Conservation (phyloP, 345 rosid species). For the Sisymbrium altissimum region DNA sequence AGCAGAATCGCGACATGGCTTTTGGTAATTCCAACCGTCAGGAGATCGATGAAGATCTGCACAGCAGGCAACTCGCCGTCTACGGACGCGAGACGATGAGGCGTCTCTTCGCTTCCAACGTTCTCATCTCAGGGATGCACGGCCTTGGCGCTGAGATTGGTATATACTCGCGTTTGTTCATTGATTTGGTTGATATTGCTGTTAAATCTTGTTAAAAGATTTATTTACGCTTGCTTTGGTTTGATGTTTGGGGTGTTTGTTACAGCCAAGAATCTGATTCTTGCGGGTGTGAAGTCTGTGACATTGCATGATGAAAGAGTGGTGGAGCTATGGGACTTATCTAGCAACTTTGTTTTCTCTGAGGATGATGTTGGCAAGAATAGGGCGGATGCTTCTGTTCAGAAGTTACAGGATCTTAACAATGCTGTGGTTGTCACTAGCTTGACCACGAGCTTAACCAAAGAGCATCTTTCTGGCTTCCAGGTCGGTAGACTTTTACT, state of each 20-base stretch:
- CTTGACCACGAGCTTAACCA: slow-evolving; percentile 60
- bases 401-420: slow-evolving; percentile 94
- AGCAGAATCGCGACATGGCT: slow-evolving; percentile 50
- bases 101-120: slow-evolving; percentile 83
- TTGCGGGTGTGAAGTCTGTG: slow-evolving; percentile 98
- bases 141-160: slow-evolving; percentile 99
- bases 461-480: slow-evolving; percentile 75
- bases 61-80: slow-evolving; percentile 98
- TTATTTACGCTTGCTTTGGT: too few species aligned
- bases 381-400: slow-evolving; percentile 91
- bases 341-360: slow-evolving; percentile 76
- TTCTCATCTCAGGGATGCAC: slow-evolving; percentile 88
- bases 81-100: slow-evolving; percentile 99
- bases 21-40: slow-evolving; percentile 59
- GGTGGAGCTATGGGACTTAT: slow-evolving; percentile 91
- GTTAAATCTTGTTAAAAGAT: too few species aligned
- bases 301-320: slow-evolving; percentile 84
- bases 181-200: too few species aligned
- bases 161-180: too few species aligned
- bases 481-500: slow-evolving; percentile 53
- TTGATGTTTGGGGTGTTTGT: background rate
- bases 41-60: slow-evolving; percentile 98
- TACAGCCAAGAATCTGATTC: slow-evolving; percentile 92
- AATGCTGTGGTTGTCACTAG: slow-evolving; percentile 76
- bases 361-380: slow-evolving; percentile 89